A percentile compares a stretch with the other conserved stretches of the same genome.
Conservation (phyloP, 1,284 basidiomycete species). For the Cutaneotrichosporon spelunceum region DNA sequence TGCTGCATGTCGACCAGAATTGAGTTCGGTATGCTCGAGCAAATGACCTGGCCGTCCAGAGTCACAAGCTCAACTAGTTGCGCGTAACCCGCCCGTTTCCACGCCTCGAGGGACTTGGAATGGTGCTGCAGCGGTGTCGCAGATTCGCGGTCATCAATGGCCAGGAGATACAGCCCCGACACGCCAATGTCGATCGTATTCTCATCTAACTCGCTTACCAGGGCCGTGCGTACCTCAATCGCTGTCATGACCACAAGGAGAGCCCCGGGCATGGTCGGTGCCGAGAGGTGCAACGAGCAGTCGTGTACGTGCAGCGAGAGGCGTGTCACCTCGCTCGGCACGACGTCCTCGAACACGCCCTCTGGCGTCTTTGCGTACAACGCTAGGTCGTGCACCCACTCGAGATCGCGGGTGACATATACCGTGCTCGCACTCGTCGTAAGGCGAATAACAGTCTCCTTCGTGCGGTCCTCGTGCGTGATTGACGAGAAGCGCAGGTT, state of each 20-base stretch:
- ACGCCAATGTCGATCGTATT: slow-evolving; percentile 58
- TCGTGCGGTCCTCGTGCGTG: slow-evolving; percentile 63
- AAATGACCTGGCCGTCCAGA: slow-evolving; percentile 53
- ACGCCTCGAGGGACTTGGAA: slow-evolving; percentile 53
- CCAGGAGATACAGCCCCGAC: slow-evolving; percentile 56
- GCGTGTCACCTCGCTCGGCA: slow-evolving; percentile 81
- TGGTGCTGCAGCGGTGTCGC: slow-evolving; percentile 24
- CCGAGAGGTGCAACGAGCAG: slow-evolving; percentile 63
- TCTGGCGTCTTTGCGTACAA: slow-evolving; percentile 78
- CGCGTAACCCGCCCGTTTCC: slow-evolving; percentile 65
- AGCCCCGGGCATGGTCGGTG: slow-evolving; percentile 62
- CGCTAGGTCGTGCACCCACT: slow-evolving; percentile 64
- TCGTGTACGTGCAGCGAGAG: slow-evolving; percentile 67
- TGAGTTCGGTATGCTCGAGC: slow-evolving; percentile 27
- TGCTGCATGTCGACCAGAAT: slow-evolving; percentile 36
- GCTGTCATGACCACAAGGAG: slow-evolving; percentile 66
- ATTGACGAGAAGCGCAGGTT: slow-evolving; percentile 68
- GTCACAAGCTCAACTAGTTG: slow-evolving; percentile 61
- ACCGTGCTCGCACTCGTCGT: slow-evolving; percentile 65
- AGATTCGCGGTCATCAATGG: slow-evolving; percentile 62
- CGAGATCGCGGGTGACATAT: slow-evolving; percentile 62
- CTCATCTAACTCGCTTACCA: slow-evolving; percentile 65
- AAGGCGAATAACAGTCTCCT: slow-evolving; percentile 73
- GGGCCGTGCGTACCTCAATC: slow-evolving; percentile 64
- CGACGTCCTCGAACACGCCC: slow-evolving; percentile 89